Conservation (phyloP, 106 monocot genomes). For the Dendrobium chrysotoxum region DNA sequence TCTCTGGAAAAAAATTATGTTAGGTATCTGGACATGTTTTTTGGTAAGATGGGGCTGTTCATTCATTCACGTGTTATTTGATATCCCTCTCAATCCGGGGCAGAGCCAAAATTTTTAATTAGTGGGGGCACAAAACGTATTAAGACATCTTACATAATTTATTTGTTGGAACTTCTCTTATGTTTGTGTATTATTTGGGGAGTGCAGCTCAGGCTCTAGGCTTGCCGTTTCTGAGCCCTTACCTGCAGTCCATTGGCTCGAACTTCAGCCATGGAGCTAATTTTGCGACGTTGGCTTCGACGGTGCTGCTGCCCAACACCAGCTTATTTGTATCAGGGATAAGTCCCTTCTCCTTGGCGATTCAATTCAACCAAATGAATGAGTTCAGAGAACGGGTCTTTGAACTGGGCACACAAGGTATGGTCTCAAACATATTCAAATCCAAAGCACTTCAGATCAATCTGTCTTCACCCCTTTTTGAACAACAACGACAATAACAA, state of each 20-base stretch:
- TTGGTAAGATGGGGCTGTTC: too few relatives aligned
- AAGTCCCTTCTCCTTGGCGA: slow-evolving; percentile 59
- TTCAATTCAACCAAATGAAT: slow-evolving; percentile 74
- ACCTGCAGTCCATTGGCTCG: slow-evolving; percentile 60
- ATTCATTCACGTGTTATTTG: too few relatives aligned
- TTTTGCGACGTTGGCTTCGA: slow-evolving; percentile 42
- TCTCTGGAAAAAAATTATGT: neutral
- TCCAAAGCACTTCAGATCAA: too few relatives aligned
- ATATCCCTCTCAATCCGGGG: too few relatives aligned
- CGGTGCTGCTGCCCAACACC: slow-evolving; percentile 63
- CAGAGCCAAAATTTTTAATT: too few relatives aligned
- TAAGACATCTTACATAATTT: neutral
- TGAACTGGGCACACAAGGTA: neutral
- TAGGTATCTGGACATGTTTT: too few relatives aligned
- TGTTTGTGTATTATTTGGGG: neutral
- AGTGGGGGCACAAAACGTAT: neutral
- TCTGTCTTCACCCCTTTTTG: too few relatives aligned
- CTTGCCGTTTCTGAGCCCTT: slow-evolving; percentile 81
- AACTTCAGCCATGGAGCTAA: slow-evolving; percentile 48
- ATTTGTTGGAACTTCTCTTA: neutral
- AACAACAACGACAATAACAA: too few relatives aligned
- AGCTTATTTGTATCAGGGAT: slow-evolving; percentile 60
- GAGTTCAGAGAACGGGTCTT: slow-evolving; percentile 32
- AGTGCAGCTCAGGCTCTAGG: slow-evolving; percentile 57
- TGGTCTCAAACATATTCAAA: neutral